Evolutionary conservation across 495 filamentous ascomycete species (phyloP).

Genomic region (Aspergillus nanangensis): DNA sequence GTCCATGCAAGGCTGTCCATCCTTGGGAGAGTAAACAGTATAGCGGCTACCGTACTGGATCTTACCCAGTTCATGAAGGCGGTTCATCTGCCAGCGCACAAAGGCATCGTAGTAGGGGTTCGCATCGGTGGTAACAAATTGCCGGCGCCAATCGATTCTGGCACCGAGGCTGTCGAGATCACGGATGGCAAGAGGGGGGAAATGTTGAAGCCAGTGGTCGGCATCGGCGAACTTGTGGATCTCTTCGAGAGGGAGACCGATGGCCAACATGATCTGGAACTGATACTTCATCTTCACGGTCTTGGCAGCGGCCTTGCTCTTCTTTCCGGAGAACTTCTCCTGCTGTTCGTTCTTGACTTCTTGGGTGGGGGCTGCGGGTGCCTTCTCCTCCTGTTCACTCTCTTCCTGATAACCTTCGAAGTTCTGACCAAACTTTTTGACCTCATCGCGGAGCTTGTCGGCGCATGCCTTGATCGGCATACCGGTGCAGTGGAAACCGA

Average conservation of each 20-base stretch:
- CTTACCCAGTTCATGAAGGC: constrained; percentile 82
- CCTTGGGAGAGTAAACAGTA: constrained; percentile 93
- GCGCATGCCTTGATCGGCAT: constrained; percentile 98
- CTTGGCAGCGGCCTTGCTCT: constrained; percentile 91
- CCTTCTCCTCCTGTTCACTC: constrained; percentile 40
- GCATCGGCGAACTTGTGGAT: constrained; percentile 92
- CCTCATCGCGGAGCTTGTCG: constrained; percentile 87
- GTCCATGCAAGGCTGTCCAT: constrained; percentile 97
- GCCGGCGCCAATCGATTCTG: constrained; percentile 86
- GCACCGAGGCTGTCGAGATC: constrained; percentile 82
- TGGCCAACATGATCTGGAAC: constrained; percentile 83
- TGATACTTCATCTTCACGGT: constrained; percentile 85
- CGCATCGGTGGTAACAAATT: constrained; percentile 91
- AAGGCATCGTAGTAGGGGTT: constrained; percentile 98
- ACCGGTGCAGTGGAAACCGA: constrained; percentile 94
- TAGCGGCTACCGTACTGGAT: constrained; percentile 93
- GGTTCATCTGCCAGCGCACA: constrained; percentile 96
- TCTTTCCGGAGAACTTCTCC: constrained; percentile 89
- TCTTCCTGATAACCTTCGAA: constrained; percentile 73
- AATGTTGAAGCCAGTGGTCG: constrained; percentile 80
- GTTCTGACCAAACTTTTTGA: constrained; percentile 80
- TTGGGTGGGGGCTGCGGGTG: constrained; percentile 52
- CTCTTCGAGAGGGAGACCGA: constrained; percentile 77
- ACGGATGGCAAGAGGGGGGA: constrained; percentile 74
- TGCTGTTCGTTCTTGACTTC: constrained; percentile 71